These are phyloP conservation scores for Osmanthus fragrans DNA, from an alignment of 257 asterid genomes.

Conservation along the genomic window DNA sequence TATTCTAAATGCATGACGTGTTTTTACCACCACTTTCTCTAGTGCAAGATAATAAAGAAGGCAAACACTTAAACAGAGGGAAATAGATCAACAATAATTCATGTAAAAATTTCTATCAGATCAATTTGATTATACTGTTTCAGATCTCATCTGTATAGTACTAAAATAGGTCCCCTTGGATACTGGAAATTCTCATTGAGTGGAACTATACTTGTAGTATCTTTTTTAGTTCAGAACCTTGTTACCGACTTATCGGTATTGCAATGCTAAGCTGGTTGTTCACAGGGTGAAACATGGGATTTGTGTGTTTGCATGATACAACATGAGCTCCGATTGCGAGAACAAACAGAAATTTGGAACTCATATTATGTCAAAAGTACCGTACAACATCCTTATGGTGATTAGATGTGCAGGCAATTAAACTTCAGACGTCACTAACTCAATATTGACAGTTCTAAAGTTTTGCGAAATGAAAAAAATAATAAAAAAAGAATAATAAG, in stretches of 20 bases:
- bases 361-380: not conserved
- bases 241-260: not conserved
- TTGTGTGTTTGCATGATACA: slow-evolving; percentile 3
- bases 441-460: not conserved
- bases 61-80: not conserved
- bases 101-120: slow-evolving; percentile 7
- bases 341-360: not conserved
- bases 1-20: not conserved
- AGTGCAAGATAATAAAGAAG: not conserved
- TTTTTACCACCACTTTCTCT: not conserved
- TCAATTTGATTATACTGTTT: slow-evolving; percentile 5
- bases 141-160: not conserved
- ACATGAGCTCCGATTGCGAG: not conserved
- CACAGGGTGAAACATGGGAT: not conserved
- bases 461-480: slow-evolving; percentile 9
- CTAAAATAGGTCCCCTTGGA: not conserved
- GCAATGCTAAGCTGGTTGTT: not conserved
- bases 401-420: not conserved
- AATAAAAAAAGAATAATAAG: not conserved
- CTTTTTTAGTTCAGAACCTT: not conserved
- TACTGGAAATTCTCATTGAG: not conserved
- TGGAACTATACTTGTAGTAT: not conserved
- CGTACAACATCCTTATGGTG: slow-evolving; percentile 8
- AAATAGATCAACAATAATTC: not conserved
- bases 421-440: not conserved